Base-by-base conservation (phyloP, 23 red algal species). In the Agarophyton chilense region DNA sequence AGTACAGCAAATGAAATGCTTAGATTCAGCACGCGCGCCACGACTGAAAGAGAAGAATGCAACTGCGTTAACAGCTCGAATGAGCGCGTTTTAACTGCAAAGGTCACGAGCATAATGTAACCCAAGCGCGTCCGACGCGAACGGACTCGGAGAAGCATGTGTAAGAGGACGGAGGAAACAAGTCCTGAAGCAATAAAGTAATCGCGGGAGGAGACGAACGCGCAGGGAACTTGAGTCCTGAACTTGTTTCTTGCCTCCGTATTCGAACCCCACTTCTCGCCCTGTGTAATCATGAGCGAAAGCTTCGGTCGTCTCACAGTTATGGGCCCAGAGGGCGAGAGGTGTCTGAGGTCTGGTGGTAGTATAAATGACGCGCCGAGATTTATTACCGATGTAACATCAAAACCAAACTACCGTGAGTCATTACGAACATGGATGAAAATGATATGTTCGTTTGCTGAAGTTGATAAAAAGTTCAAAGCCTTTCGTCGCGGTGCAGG, bases 401-500 rank as follows among this genome's bases (percentile, higher is more conserved):
- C 65, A 10, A 86, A 86, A 47, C n/a, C 36, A 71, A 29, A 72
- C 16, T 86, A 86, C 81, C 57, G 57, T 24, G 28, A 86, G 43
- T 67, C 81, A 14, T 44, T 86, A 44, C 56, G 45, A 44, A 67
- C 60, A n/a, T 72, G 70, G 84, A 88, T 88, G 52, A 74, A 75
- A 26, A 88, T 88, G 66, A 61, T 87, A 0, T 18, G 13, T 31
- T 29, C 14, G n/a, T 87, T 87, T 87, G 83, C 83, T 14, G 83
- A 87, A 77, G 84, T 88, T 24, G 68, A 88, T 39, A 88, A 41
- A 22, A 88, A 88, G 34, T 77, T 33, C 21, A 88, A 88, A 63
- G 84, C 65, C 21, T 38, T 88, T 10, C 65, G 33, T 39, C 38
- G 47, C 22, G 84, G 72, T 38, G 84, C 42, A 60, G 58, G 55